Evolutionary conservation across 352 stramenopile genomes (phyloP).

Genomic region (Elongisporangium undulatum): DNA sequence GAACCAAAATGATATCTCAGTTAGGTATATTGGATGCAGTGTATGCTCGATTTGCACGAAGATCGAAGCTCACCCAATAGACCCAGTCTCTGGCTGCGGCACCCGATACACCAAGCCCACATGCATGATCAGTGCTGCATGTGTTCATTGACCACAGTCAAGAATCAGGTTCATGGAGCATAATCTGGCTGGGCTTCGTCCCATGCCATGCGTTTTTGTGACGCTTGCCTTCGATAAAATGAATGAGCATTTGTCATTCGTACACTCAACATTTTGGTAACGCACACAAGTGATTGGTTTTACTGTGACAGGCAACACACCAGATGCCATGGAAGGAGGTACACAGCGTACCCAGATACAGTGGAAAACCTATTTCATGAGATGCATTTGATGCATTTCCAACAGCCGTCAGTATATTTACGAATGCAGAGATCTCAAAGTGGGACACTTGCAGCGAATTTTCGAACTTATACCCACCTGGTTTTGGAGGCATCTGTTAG

Average conservation of each 20-base stretch:
- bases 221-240: background rate
- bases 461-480: background rate
- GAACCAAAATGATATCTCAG: background rate
- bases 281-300: background rate
- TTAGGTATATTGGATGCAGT: background rate
- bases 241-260: background rate
- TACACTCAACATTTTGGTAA: background rate
- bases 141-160: background rate
- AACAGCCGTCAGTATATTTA: background rate
- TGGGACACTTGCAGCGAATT: background rate
- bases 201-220: background rate
- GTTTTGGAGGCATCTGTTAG: background rate
- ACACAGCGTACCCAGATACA: background rate
- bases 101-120: background rate
- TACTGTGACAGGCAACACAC: background rate
- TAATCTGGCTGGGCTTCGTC: background rate
- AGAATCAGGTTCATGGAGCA: background rate
- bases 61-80: background rate
- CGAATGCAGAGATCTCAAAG: background rate
- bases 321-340: background rate
- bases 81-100: background rate
- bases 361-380: too few relatives aligned
- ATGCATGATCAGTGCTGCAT: too few relatives aligned
- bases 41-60: background rate
- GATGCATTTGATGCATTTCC: background rate